A percentile compares a stretch with the other conserved stretches of the same genome.
These are phyloP conservation scores for Leishmania tarentolae DNA, from an alignment of 208 protist species.

Conservation along the genomic window DNA sequence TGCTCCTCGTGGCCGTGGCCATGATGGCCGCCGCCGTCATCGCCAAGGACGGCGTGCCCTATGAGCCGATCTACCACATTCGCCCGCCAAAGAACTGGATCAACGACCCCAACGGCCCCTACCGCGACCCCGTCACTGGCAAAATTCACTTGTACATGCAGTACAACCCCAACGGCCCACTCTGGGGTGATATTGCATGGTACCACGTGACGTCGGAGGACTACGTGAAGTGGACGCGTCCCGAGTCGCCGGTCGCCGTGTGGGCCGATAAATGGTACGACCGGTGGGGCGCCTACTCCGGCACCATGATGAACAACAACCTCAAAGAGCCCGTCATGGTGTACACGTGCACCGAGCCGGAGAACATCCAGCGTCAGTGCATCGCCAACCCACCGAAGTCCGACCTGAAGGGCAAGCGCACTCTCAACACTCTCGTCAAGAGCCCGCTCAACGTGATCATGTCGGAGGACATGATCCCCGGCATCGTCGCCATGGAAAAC, in stretches of 20 bases:
- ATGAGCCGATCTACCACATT: slow-evolving; percentile 49
- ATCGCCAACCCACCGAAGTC: slow-evolving; percentile 31
- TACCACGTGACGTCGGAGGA: slow-evolving; percentile 64
- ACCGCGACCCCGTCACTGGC: slow-evolving; percentile 59
- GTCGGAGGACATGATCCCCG: slow-evolving; percentile 39
- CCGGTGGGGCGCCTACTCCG: slow-evolving; percentile 46
- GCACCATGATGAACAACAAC: slow-evolving; percentile 55
- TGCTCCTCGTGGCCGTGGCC: slow-evolving; percentile 18
- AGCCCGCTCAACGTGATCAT: slow-evolving; percentile 43
- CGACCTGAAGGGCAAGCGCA: slow-evolving; percentile 32
- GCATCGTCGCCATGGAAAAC: slow-evolving; percentile 36
- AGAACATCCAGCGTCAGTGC: slow-evolving; percentile 55
- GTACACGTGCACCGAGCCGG: slow-evolving; percentile 53
- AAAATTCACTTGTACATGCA: slow-evolving; percentile 67
- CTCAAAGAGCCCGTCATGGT: slow-evolving; percentile 38
- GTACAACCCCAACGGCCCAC: slow-evolving; percentile 61
- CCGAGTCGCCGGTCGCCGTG: slow-evolving; percentile 27
- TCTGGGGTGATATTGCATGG: slow-evolving; percentile 64
- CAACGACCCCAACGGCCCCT: slow-evolving; percentile 67
- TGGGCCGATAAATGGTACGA: slow-evolving; percentile 53
- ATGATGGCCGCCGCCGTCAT: slow-evolving; percentile 10
- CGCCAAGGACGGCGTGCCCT: slow-evolving; percentile 23
- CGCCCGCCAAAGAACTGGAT: slow-evolving; percentile 57
- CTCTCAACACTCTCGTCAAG: slow-evolving; percentile 39
- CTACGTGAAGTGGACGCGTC: slow-evolving; percentile 59